Base-by-base conservation (phyloP, 2,329 filamentous ascomycete genomes). In the Phaeomoniella chlamydospora region DNA sequence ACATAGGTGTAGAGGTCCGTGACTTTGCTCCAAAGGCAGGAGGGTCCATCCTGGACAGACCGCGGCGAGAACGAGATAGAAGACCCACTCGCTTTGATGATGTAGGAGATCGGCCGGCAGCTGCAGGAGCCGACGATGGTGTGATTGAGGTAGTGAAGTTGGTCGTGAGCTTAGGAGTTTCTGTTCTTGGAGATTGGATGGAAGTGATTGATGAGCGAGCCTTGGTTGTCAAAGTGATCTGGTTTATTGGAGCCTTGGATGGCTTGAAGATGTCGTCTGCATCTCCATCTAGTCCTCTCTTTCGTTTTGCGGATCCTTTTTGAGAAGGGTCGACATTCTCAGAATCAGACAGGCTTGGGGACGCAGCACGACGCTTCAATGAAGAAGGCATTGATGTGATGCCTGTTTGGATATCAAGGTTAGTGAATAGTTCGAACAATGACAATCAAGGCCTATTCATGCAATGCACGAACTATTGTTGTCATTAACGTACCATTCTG, bases 101-200 rank as follows among this genome's bases (percentile, higher is more conserved):
- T n/a, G 70, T 80, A 2, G 85, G 84, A 3, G 84, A 90, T 42
- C 85, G 81, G 33, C 85, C 82, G 46, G 81, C 82, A 29, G 80
- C 79, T n/a, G 79, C 74, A 33, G 74, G 66, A 13, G 73, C 59
- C 10, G 75, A 69, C 11, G 70, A 62, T 1, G 72, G 65, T 43
- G 55, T 51, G 39, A 57, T 55, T 4, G 61, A 59, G 37, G 55
- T 56, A 18, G 11, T 50, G 53, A 17, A 44, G 38, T 26, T 45
- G 39, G 37, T 46, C 37, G 43, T 37, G 10, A 47, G 35, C 5
- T 41, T 40, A 32, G 45, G 45, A 19, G 45, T 45, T 31, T 34
- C 34, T 31, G 48, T 38, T 17, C 34, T 15, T 16, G 43, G 35
- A 3, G 42, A 33, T 35, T 41, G 10, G 48, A 43, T 29, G 44